Evolutionary conservation across 352 stramenopile genomes (phyloP).

Genomic region (Phytophthora podocarpi): DNA sequence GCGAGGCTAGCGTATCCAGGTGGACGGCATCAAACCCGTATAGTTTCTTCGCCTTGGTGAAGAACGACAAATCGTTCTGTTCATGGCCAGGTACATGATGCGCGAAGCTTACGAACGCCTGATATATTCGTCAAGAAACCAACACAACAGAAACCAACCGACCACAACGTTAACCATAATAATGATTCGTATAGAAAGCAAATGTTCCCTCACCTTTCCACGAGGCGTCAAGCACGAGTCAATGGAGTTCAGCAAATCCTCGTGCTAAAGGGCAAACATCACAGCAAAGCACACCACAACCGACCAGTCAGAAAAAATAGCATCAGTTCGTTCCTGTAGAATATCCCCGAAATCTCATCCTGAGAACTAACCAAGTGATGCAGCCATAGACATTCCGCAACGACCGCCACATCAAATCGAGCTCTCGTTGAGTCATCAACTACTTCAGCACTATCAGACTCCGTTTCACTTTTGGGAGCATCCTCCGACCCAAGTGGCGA

Average conservation of each 20-base stretch:
- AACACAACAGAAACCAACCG: background rate
- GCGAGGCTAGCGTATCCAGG: slow-evolving; percentile 46
- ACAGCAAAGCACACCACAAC: background rate
- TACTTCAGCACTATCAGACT: background rate
- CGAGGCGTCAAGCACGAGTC: slow-evolving; percentile 32
- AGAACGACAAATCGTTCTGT: slow-evolving; percentile 56
- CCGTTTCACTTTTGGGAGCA: background rate
- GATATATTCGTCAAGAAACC: background rate
- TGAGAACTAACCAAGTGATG: slow-evolving; percentile 45
- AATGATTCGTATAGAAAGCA: background rate
- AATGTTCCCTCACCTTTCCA: slow-evolving; percentile 32
- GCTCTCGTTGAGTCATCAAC: background rate
- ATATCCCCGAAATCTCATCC: too few species aligned
- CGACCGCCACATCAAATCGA: slow-evolving; percentile 48
- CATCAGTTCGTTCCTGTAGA: too few species aligned
- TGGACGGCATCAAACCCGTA: slow-evolving; percentile 43
- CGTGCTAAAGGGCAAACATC: slow-evolving; percentile 27
- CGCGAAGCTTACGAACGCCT: slow-evolving; percentile 57
- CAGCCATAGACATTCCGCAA: slow-evolving; percentile 61
- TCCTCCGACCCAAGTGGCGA: background rate
- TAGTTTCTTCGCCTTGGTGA: slow-evolving; percentile 44
- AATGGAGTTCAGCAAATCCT: slow-evolving; percentile 51
- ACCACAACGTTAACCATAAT: slow-evolving; percentile 16
- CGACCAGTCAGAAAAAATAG: too few species aligned
- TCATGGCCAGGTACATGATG: slow-evolving; percentile 59